These are phyloP conservation scores for Xylaria sp. DNA, from an alignment of 2,329 filamentous ascomycete species.

Conservation along the genomic window DNA sequence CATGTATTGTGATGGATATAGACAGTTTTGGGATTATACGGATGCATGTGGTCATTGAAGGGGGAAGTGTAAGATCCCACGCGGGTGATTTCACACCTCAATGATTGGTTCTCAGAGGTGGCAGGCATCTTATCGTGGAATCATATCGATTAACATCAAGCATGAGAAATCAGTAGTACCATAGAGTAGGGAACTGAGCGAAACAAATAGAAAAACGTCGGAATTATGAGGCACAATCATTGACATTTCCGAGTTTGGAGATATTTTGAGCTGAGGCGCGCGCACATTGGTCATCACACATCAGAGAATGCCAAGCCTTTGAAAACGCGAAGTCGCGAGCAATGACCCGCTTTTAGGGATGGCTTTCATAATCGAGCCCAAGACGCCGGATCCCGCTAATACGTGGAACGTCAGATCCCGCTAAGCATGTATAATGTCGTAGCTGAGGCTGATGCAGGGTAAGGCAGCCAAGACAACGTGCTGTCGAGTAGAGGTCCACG, in stretches of 20 bases:
- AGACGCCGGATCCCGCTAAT: no score
- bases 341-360: constrained; percentile 1
- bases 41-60: neutral
- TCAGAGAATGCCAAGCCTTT: constrained; percentile 13
- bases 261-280: neutral
- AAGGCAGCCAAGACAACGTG: neutral
- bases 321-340: constrained; percentile 29
- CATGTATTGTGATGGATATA: neutral
- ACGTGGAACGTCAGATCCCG: neutral
- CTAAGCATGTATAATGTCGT: neutral
- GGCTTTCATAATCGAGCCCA: constrained; percentile 17
- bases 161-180: neutral
- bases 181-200: neutral
- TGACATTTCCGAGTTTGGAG: neutral
- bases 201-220: neutral
- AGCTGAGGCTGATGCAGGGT: neutral
- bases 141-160: neutral
- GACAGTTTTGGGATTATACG: neutral
- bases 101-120: no score
- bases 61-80: neutral
- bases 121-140: neutral
- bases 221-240: neutral
- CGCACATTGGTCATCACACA: constrained; percentile 14
- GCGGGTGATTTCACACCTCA: neutral
- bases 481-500: neutral